Percentiles rank a stretch among this genome's conserved stretches.
These are phyloP conservation scores for Fusarium robinianum DNA, from an alignment of 2,329 filamentous ascomycete genomes.

Conservation along the genomic window DNA sequence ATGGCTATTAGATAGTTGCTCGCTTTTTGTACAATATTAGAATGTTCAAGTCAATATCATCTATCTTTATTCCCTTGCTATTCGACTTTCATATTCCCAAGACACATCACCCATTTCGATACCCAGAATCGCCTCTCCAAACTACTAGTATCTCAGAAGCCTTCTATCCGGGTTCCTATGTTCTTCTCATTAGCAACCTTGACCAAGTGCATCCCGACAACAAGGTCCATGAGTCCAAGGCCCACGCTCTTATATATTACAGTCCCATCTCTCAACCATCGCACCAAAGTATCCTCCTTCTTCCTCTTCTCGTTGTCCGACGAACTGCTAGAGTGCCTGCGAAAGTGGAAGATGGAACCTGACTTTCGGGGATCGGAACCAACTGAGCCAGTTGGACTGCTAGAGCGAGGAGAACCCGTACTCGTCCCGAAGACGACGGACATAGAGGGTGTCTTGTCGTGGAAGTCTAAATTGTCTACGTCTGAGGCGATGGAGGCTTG, in stretches of 20 bases:
- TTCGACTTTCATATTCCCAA: not conserved
- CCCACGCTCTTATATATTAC: conserved; percentile 73
- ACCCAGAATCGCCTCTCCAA: conserved; percentile 21
- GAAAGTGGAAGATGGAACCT: conserved; percentile 41
- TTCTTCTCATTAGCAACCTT: conserved; percentile 58
- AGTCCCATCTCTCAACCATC: conserved; percentile 65
- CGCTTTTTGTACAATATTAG: conserved; percentile 36
- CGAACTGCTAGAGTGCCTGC: conserved; percentile 37
- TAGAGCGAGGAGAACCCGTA: conserved; percentile 32
- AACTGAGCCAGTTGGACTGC: conserved; percentile 41
- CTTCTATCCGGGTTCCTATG: conserved; percentile 57
- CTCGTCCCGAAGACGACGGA: conserved; percentile 43
- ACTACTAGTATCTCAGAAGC: conserved; percentile 47
- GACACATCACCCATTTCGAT: no score
- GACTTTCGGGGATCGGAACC: conserved; percentile 40
- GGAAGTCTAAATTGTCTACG: conserved; percentile 44
- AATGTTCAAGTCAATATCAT: conserved; percentile 21
- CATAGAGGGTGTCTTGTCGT: conserved; percentile 45
- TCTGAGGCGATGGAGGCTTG: conserved; percentile 39
- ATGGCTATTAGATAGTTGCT: not conserved
- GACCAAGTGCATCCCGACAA: conserved; percentile 63
- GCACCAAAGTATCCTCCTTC: conserved; percentile 54
- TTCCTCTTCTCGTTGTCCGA: conserved; percentile 46
- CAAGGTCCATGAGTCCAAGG: conserved; percentile 68
- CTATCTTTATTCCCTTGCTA: conserved; percentile 4